Evolutionary conservation across 805 yeast genomes (phyloP).

Genomic region (Candida saitoana): DNA sequence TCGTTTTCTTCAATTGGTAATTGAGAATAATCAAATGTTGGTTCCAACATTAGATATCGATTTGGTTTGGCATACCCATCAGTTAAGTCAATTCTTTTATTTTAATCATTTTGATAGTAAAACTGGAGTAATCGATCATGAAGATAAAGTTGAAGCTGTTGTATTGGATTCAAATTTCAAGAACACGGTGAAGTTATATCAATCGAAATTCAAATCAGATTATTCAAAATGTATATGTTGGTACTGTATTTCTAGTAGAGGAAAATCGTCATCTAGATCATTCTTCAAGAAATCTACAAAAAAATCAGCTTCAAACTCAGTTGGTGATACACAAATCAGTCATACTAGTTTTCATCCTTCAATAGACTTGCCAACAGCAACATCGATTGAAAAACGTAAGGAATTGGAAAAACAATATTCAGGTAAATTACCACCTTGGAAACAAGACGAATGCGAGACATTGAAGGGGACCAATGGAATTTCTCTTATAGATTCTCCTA

Average conservation of each 20-base stretch:
- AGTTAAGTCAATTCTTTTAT: conserved; percentile 5
- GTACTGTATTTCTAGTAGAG: conserved; percentile 11
- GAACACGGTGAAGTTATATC: conserved; percentile 15
- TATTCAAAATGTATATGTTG: conserved; percentile 21
- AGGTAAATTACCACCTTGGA: conserved; percentile 5
- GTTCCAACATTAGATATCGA: conserved; percentile 12
- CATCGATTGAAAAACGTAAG: conserved; percentile 4
- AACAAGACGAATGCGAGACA: conserved; percentile 2
- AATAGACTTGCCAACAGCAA: conserved; percentile 6
- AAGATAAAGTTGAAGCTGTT: conserved; percentile 21
- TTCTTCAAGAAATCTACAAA: conserved; percentile 6
- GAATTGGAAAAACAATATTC: conserved; percentile 5
- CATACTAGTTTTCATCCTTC: conserved; percentile 15
- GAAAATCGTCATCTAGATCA: conserved; percentile 5
- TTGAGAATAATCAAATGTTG: conserved; percentile 3
- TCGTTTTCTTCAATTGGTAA: conserved; percentile 4
- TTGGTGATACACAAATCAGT: conserved; percentile 3
- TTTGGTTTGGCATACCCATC: conserved; percentile 12
- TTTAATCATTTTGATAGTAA: conserved; percentile 8
- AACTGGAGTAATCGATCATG: conserved; percentile 17
- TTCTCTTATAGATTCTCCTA: neutral
- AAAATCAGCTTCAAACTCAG: conserved; percentile 4
- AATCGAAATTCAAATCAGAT: conserved; percentile 11
- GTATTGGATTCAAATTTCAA: conserved; percentile 14
- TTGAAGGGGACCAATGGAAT: neutral